phyloP scores from a whole-genome alignment of 2,329 filamentous ascomycete genomes.

The Chaetomium sp. region DNA sequence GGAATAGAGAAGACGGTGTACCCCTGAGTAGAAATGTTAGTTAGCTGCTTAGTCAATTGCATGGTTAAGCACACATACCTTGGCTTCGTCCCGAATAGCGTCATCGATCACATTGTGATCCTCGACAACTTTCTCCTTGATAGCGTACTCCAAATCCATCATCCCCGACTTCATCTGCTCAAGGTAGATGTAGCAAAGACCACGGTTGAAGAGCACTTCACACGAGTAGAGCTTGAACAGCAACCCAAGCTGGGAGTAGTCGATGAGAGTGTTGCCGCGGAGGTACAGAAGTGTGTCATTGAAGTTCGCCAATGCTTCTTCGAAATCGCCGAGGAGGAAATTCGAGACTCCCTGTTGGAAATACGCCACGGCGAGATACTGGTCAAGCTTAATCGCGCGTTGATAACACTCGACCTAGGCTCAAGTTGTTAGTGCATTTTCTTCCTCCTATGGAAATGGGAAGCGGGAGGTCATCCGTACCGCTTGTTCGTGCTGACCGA shows the following conservation, averaged over 20 bases:
- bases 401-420: conserved; percentile 87
- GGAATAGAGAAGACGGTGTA: conserved; percentile 99
- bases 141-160: conserved; percentile 83
- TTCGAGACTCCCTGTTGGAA: conserved; percentile 99
- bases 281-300: conserved; percentile 95
- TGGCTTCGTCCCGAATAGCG: conserved; percentile 85
- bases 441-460: not conserved
- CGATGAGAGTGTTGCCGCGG: conserved; percentile 92
- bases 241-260: conserved; percentile 92
- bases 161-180: conserved; percentile 86
- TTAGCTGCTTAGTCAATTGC: not conserved
- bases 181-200: conserved; percentile 94
- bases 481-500: conserved; percentile 92
- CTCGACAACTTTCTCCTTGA: conserved; percentile 91
- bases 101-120: conserved; percentile 98
- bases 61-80: conserved; percentile 45
- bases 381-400: conserved; percentile 80
- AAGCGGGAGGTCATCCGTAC: conserved; percentile 46
- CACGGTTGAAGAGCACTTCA: conserved; percentile 95
- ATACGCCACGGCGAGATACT: conserved; percentile 94
- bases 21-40: conserved; percentile 48
- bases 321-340: conserved; percentile 92
- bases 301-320: conserved; percentile 95
- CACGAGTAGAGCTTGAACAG: conserved; percentile 97
- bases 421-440: not conserved